Base-by-base conservation (phyloP, 2,329 filamentous ascomycete genomes). In the Botrytis fabae region DNA sequence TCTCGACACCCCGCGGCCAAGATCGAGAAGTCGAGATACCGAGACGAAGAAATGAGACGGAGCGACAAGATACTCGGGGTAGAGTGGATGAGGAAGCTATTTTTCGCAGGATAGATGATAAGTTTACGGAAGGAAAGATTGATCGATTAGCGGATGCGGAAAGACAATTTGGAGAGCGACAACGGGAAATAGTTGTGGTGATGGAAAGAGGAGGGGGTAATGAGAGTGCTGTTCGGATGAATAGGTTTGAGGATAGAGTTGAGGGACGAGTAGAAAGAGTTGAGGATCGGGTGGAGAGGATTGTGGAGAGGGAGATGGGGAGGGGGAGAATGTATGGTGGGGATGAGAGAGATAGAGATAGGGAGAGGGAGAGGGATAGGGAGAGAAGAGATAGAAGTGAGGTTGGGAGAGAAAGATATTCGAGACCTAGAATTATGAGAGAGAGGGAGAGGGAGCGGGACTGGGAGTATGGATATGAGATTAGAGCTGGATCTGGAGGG, bases 381-480 rank as follows among this genome's bases (percentile, higher is more conserved):
- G 48, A 28, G 2, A 57, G 64, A 38, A 54, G 46, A 22, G 46
- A 51, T 25, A 38, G 35, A 4, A 57, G 57, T 16, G 6, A 35
- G n/a, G 18, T 28, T 22, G 20, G 42, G 12, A 42, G 48, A 32
- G 64, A 68, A 22, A 57, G 64, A 57, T 42, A 59, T 71, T 22
- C 10, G 20, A 61, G 44, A 48, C 42, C 51, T 54, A 48, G 32
- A 25, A 28, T 46, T 4, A 40, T 59, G 35, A 42, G 61, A 12
- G 48, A 72, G 46, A n/a, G 51, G 28, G 66, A 70, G 42, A 42
- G 32, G 18, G 51, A 69, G 25, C 46, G 62, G 12, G 62, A 54
- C 32, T 48, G 38, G 48, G 70, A 65, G 35, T 59, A 68, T 68
- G 54, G 40, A 18, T 66, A 72, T 65, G 69, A 63, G 32, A 71